These are phyloP conservation scores for Apiospora phragmitis DNA, from an alignment of 2,329 filamentous ascomycete genomes.

Conservation along the genomic window DNA sequence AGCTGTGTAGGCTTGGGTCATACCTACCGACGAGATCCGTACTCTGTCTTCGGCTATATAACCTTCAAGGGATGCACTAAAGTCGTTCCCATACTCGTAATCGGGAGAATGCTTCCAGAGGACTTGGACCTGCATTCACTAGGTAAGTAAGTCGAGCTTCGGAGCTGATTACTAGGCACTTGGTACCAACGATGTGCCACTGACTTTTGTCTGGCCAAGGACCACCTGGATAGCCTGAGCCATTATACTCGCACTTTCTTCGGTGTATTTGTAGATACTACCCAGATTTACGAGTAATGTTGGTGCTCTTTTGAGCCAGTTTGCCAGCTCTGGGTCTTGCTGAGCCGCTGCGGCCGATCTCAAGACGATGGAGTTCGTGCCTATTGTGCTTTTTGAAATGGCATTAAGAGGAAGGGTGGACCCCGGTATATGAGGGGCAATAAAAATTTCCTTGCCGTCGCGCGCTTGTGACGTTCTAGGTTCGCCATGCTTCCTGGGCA, in stretches of 20 bases:
- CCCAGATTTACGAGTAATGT: slow-evolving; percentile 31
- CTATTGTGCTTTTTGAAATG: slow-evolving; percentile 22
- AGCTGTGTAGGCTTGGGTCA: not conserved
- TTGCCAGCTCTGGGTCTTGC: slow-evolving; percentile 26
- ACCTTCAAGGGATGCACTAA: not conserved
- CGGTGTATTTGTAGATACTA: slow-evolving; percentile 21
- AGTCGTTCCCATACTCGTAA: not conserved
- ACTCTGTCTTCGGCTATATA: not conserved
- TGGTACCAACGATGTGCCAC: not conserved
- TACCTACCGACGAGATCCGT: not conserved
- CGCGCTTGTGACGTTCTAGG: not conserved
- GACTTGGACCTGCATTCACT: slow-evolving; percentile 26
- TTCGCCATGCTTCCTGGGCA: not conserved
- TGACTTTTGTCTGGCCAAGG: not conserved
- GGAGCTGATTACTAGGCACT: no score
- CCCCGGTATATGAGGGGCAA: slow-evolving; percentile 27
- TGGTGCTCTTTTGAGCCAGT: slow-evolving; percentile 22
- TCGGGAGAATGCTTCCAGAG: slow-evolving; percentile 31
- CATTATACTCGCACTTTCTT: slow-evolving; percentile 28
- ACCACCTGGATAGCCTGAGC: slow-evolving; percentile 20
- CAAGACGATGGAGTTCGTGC: slow-evolving; percentile 25
- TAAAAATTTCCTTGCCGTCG: slow-evolving; percentile 17
- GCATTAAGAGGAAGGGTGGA: slow-evolving; percentile 25
- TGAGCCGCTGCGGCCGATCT: slow-evolving; percentile 20
- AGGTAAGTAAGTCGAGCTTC: slow-evolving; percentile 20